Percentiles rank a stretch among this genome's conserved stretches.
These are phyloP conservation scores for Macrolepiota dolichaula DNA, from an alignment of 768 basidiomycete species.

Conservation along the genomic window DNA sequence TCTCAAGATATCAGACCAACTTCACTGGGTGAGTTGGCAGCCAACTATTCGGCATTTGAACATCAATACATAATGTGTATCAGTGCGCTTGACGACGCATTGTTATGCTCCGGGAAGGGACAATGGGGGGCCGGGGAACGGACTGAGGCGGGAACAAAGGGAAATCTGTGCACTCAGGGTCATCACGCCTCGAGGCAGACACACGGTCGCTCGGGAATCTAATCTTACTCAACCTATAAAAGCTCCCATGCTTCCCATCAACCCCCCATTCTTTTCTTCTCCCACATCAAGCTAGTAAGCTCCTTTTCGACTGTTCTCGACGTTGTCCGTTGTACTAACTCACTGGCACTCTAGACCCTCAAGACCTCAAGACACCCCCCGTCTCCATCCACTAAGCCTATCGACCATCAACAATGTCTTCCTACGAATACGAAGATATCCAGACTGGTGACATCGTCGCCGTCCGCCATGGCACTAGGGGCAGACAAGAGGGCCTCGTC, in stretches of 20 bases:
- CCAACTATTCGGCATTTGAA: not conserved
- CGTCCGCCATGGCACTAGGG: constrained; percentile 60
- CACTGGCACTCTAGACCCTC: not conserved
- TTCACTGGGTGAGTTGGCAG: not conserved
- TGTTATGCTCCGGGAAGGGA: not conserved
- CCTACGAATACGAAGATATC: constrained; percentile 14
- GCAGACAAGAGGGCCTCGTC: constrained; percentile 76
- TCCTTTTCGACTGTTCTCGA: not conserved
- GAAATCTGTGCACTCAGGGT: constrained; percentile 13
- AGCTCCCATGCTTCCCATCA: constrained; percentile 16
- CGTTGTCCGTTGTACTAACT: not conserved
- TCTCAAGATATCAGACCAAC: not conserved
- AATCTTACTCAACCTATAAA: constrained; percentile 21
- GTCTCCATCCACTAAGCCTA: constrained; percentile 6
- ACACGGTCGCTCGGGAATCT: constrained; percentile 21
- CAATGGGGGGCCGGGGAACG: constrained; percentile 3
- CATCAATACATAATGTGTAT: not conserved
- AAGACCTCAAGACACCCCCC: constrained; percentile 2
- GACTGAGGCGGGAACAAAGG: constrained; percentile 7
- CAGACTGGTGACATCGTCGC: constrained; percentile 82
- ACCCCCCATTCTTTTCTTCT: constrained; percentile 14
- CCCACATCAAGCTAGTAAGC: constrained; percentile 17
- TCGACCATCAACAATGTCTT: constrained; percentile 14
- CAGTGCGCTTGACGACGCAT: not conserved
- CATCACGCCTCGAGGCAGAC: constrained; percentile 46